Evolutionary conservation across 768 basidiomycete genomes (phyloP), one percentile per base, ranked within the genome.

Genomic region (Leccinum broughii): DNA sequence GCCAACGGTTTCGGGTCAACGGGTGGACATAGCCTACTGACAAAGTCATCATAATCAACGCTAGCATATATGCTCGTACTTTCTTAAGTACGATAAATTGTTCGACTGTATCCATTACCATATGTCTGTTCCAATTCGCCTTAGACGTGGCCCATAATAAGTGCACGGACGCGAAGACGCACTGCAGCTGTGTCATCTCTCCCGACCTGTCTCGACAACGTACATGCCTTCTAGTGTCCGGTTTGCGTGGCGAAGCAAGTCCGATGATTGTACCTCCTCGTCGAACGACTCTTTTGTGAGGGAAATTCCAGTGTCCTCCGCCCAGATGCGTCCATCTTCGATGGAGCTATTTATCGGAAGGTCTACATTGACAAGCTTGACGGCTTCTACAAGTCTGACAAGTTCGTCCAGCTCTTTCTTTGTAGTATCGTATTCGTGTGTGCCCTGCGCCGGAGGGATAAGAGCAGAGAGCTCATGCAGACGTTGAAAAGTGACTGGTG

Each of bases 1-100:
- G 78, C 79, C 24, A 87, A 87, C 39, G 97, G 95, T 1, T 98
- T 97, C 65, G 97, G 97, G 0, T 98, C 95, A 5, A 98, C 96
- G 3, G 96, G 96, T 11, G 95, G 95, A 10, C 89, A 93, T 69
- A 76, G 62, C 8, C 70, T 77, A n/a, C 73, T 90, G 35, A 77
- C 34, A 17, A 58, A 22, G 14, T 48, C 62, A 17, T 65, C 62
- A 17, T 65, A 58, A 67, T 56, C 24, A 14, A 53, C 39, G 34
- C 15, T n/a, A 22, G 14, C n/a, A 50, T 26, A 7, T 3, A n/a
- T 37, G 26, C 26, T 32, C 4, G 14, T 0, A 11, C 32, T 24
- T 28, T n/a, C 6, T 20, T 20, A 13, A 41, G 39, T 60, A 62
- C 51, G n/a, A 51, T 68, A 57, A 34, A 13, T 34, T 34, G 34